Evolutionary conservation across 768 basidiomycete species (phyloP).

Genomic region (Tylopilus cervinicoccineus): DNA sequence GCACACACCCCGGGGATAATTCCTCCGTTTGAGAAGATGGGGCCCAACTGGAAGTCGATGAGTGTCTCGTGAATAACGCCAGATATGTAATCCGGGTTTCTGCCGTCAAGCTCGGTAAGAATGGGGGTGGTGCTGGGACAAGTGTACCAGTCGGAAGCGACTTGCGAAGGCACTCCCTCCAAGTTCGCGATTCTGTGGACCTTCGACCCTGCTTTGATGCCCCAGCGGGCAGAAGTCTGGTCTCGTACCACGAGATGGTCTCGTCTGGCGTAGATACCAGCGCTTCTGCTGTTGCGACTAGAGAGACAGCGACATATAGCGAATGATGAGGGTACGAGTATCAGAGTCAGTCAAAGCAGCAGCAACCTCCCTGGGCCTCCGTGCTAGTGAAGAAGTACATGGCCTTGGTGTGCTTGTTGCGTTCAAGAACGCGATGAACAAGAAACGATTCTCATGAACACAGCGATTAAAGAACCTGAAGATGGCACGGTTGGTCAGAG

Average conservation of each 20-base stretch:
- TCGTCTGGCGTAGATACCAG: slow-evolving; percentile 52
- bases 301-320: slow-evolving; percentile 36
- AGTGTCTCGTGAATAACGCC: slow-evolving; percentile 50
- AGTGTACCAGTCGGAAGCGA: slow-evolving; percentile 38
- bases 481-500: background rate
- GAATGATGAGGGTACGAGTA: slow-evolving; percentile 41
- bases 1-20: slow-evolving; percentile 50
- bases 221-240: slow-evolving; percentile 36
- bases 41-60: slow-evolving; percentile 46
- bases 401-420: slow-evolving; percentile 21
- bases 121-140: background rate
- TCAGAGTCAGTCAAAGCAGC: slow-evolving; percentile 6
- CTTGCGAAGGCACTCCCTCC: slow-evolving; percentile 44
- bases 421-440: background rate
- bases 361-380: no score
- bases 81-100: slow-evolving; percentile 41
- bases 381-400: slow-evolving; percentile 33
- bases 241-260: slow-evolving; percentile 40
- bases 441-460: slow-evolving; percentile 2
- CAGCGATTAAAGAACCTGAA: background rate
- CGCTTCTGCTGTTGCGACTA: slow-evolving; percentile 42
- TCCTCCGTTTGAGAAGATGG: slow-evolving; percentile 39
- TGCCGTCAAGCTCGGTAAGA: background rate
- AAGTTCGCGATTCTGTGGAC: slow-evolving; percentile 34
- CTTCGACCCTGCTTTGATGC: slow-evolving; percentile 19